Evolutionary conservation across 768 basidiomycete species (phyloP), one percentile per base, ranked within the genome.

Genomic region (Leucosporidium yakuticum): DNA sequence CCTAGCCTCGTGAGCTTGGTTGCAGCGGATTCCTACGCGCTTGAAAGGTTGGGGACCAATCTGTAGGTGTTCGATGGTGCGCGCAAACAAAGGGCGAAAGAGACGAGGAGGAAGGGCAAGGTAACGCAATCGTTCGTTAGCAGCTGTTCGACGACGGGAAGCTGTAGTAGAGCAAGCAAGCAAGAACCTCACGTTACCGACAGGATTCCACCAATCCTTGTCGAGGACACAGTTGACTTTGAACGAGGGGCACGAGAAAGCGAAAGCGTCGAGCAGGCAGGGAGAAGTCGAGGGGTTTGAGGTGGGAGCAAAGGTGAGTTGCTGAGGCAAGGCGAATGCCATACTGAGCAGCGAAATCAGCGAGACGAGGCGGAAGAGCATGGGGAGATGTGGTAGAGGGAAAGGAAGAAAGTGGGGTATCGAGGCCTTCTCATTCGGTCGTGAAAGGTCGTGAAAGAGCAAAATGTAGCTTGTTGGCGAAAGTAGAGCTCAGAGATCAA

Each of bases 1-100:
- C 27, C 19, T 29, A 3, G 44, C 36, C 4, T 27, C n/a, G 15
- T 60, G 44, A 19, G 44, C 39, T 14, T 60, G 59, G 12, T 60
- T 60, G 25, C 59, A 60, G 1, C 59, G 12, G 11, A 60, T 14
- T 11, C 59, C 59, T 2, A 9, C 14, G 2, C 39, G n/a, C 6
- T n/a, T 27, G 59, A 60, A 60, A 1, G 39, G n/a, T n/a, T 60
- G n/a, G 2, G 44, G 44, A 19, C 59, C 59, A 27, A 60, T 60
- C 59, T 60, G 59, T 17, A 27, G 23, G 29, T 7, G 4, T 25
- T 8, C 50, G 25, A 27, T 51, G 50, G n/a, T 9, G 50, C 7
- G 25, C 8, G 50, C 19, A 51, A 23, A 51, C 5, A 51, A 21
- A 48, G 11, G 47, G 47, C 47, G 47, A 48, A 48, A 21, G 47